Evolutionary conservation across 768 basidiomycete species (phyloP), one percentile per base, ranked within the genome.

Genomic region (Boletellus ananas): DNA sequence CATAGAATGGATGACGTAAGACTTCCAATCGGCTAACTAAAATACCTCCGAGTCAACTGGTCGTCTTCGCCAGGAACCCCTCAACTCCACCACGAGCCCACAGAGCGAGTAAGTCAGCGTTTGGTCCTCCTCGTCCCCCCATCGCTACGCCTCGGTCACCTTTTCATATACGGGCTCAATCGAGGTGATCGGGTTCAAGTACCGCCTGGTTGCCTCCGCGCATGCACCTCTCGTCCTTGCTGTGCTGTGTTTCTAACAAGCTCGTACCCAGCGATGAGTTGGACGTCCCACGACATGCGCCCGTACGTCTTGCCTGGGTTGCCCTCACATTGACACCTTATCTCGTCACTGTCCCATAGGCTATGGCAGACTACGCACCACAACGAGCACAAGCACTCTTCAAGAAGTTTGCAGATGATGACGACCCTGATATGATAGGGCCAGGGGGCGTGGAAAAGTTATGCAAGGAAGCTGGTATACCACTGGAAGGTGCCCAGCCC

Each of bases 371-470:
- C 9, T 90, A 85, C 67, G 75, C 74, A 16, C 59, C 73, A 12
- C 67, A 75, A 38, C 76, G 75, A 40, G 76, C 82, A 16, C 68
- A 73, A 20, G 69, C 68, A 1, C 73, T 90, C 14, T 92, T 91
- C 72, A 70, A 70, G 44, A 66, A 62, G 3, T 90, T 87, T 59
- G 79, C 81, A 8, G 86, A 89, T 42, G 70, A 75, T 21, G 71
- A 79, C 12, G 61, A 70, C 40, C 51, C 62, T 12, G 58, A 65
- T 33, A 70, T 78, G 38, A 90, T 93, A 58, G 84, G 82, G 1
- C 78, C 85, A 1, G 87, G 83, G 51, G 87, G 88, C 2, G 81
- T 91, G 54, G 82, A 85, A 65, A 73, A 69, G 45, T 68, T 94
- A 25, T 93, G 86, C 68, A 74, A 56, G 21, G 86, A 90, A 54